Evolutionary conservation across 2,329 filamentous ascomycete species (phyloP).

Genomic region (Pleurostoma richardsiae): DNA sequence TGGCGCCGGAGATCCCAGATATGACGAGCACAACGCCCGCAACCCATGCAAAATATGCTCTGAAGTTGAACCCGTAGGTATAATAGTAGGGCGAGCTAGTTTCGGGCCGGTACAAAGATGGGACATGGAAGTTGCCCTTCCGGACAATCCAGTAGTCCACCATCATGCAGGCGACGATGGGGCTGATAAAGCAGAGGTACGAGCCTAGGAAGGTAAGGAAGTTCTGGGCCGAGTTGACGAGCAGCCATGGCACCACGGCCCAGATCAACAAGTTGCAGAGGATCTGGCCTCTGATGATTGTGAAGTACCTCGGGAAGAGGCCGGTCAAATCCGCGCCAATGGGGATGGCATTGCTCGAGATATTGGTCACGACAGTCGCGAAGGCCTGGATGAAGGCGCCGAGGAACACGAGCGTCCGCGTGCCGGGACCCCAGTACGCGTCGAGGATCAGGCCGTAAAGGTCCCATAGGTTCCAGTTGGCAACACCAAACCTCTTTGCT

Average conservation of each 20-base stretch:
- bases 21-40: background rate
- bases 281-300: constrained; percentile 3
- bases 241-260: constrained; percentile 1
- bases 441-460: constrained; percentile 2
- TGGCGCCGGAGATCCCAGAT: background rate
- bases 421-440: constrained; percentile 3
- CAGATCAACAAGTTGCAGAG: constrained; percentile 1
- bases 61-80: background rate
- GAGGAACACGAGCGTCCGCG: background rate
- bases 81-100: background rate
- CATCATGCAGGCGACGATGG: background rate
- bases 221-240: background rate
- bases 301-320: constrained; percentile 1
- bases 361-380: constrained; percentile 3
- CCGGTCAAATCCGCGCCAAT: constrained; percentile 1
- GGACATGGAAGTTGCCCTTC: background rate
- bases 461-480: constrained; percentile 6
- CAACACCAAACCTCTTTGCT: constrained; percentile 2
- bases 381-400: constrained; percentile 2
- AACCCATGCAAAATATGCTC: background rate
- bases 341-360: constrained; percentile 3
- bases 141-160: constrained; percentile 6
- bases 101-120: constrained; percentile 1
- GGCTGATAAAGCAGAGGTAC: background rate
- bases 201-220: constrained; percentile 1